A percentile compares a stretch with the other conserved stretches of the same genome.
phyloP scores from a whole-genome alignment of 345 rosid species.

The Conringia planisiliqua region DNA sequence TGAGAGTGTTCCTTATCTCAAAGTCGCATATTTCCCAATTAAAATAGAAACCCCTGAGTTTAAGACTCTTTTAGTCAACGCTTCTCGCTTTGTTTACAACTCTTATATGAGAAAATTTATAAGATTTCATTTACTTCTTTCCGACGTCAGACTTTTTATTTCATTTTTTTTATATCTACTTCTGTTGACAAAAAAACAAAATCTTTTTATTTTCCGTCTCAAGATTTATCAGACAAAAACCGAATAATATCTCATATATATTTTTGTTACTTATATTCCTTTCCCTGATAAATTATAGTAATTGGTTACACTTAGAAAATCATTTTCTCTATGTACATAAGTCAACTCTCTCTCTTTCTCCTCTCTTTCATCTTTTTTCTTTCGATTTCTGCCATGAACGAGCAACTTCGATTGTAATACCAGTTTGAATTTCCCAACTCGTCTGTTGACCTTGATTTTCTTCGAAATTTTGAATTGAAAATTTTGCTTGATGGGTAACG shows the following conservation, averaged over 20 bases:
- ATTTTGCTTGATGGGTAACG: neutral
- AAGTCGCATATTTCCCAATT: neutral
- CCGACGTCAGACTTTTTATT: neutral
- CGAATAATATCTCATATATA: constrained; percentile 19
- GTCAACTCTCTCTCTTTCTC: neutral
- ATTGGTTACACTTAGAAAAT: neutral
- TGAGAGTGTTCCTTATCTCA: constrained; percentile 11
- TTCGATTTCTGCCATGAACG: neutral
- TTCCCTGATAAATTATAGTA: neutral
- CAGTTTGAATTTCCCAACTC: neutral
- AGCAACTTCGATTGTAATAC: neutral
- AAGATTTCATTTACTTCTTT: constrained; percentile 12
- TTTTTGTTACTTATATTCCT: constrained; percentile 12
- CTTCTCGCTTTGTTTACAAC: constrained; percentile 3
- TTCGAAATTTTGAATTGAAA: neutral
- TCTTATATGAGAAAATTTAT: neutral
- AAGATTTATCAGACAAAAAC: neutral
- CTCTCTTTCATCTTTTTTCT: neutral
- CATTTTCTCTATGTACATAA: neutral
- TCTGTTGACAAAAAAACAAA: neutral
- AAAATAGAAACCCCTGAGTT: constrained; percentile 24
- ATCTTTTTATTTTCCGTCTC: neutral
- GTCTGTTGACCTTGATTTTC: neutral
- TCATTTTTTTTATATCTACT: neutral
- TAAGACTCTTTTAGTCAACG: constrained; percentile 23